These are phyloP conservation scores for Capronia americana DNA, from an alignment of 2,329 filamentous ascomycete species.

Conservation along the genomic window DNA sequence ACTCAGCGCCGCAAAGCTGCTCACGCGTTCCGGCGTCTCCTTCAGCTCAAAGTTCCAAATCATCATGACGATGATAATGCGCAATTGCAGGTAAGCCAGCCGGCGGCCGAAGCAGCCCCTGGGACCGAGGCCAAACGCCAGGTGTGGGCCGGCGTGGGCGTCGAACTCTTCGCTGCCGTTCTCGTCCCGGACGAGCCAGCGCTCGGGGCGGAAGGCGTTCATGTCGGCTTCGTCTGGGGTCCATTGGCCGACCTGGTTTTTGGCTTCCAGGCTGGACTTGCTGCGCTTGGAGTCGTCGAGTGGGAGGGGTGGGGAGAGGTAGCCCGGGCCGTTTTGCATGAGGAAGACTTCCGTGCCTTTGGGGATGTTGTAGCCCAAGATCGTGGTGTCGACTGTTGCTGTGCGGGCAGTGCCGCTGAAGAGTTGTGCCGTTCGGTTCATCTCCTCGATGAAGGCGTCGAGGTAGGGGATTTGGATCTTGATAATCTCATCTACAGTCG, in stretches of 20 bases:
- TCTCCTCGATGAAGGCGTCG: slow-evolving; percentile 55
- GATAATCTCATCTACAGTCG: slow-evolving; percentile 45
- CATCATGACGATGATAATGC: slow-evolving; percentile 47
- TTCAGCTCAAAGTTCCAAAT: slow-evolving; percentile 50
- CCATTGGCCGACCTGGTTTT: slow-evolving; percentile 40
- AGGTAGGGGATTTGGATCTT: slow-evolving; percentile 48
- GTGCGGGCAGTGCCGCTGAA: slow-evolving; percentile 42
- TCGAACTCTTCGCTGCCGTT: slow-evolving; percentile 45
- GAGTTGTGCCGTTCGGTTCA: slow-evolving; percentile 47
- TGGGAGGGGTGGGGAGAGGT: slow-evolving; percentile 28
- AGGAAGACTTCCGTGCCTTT: slow-evolving; percentile 48
- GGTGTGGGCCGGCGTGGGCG: slow-evolving; percentile 44
- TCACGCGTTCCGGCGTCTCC: slow-evolving; percentile 39
- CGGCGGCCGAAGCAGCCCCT: slow-evolving; percentile 49
- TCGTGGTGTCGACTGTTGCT: slow-evolving; percentile 47
- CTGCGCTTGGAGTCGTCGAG: slow-evolving; percentile 45
- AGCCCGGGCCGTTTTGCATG: slow-evolving; percentile 36
- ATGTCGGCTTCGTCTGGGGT: slow-evolving; percentile 40
- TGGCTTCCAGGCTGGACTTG: slow-evolving; percentile 41
- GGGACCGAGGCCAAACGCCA: slow-evolving; percentile 48
- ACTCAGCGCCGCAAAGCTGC: slow-evolving; percentile 13
- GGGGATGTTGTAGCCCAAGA: slow-evolving; percentile 52
- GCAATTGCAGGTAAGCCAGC: slow-evolving; percentile 48
- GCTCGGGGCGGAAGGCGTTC: slow-evolving; percentile 47
- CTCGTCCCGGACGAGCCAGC: slow-evolving; percentile 48